phyloP scores from a whole-genome alignment of 805 yeast genomes.

The Starmerella apis region DNA sequence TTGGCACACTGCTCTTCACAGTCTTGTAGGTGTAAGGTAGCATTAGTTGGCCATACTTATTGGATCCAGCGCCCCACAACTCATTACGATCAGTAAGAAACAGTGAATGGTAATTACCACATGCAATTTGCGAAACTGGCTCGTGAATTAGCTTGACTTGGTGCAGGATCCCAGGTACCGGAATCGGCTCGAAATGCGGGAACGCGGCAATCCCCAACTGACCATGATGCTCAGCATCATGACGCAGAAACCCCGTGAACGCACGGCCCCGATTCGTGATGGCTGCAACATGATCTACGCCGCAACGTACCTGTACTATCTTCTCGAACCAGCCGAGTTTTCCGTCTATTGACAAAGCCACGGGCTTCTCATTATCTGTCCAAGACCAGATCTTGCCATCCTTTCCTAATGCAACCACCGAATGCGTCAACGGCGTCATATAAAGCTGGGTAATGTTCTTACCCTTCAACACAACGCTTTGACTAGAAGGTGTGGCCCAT shows the following conservation, averaged over 20 bases:
- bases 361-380: slow-evolving; percentile 5
- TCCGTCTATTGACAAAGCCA: slow-evolving; percentile 2
- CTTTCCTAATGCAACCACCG: slow-evolving; percentile 29
- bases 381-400: slow-evolving; percentile 33
- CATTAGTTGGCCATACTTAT: slow-evolving; percentile 77
- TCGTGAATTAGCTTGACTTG: slow-evolving; percentile 53
- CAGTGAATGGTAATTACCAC: slow-evolving; percentile 65
- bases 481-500: slow-evolving; percentile 39
- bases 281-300: slow-evolving; percentile 59
- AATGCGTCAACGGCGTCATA: slow-evolving; percentile 9
- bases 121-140: slow-evolving; percentile 48
- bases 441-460: slow-evolving; percentile 33
- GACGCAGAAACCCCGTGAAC: slow-evolving; percentile 36
- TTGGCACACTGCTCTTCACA: slow-evolving; percentile 64
- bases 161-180: slow-evolving; percentile 39
- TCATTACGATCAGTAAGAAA: slow-evolving; percentile 57
- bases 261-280: slow-evolving; percentile 51
- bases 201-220: slow-evolving; percentile 73
- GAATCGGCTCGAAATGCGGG: slow-evolving; percentile 54
- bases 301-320: slow-evolving; percentile 46
- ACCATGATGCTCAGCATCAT: slow-evolving; percentile 40
- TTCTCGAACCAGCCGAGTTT: slow-evolving; percentile 39
- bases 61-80: slow-evolving; percentile 80
- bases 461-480: slow-evolving; percentile 38
- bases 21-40: slow-evolving; percentile 53